Conservation (phyloP, 495 filamentous ascomycete genomes). For the Neurospora intermedia region DNA sequence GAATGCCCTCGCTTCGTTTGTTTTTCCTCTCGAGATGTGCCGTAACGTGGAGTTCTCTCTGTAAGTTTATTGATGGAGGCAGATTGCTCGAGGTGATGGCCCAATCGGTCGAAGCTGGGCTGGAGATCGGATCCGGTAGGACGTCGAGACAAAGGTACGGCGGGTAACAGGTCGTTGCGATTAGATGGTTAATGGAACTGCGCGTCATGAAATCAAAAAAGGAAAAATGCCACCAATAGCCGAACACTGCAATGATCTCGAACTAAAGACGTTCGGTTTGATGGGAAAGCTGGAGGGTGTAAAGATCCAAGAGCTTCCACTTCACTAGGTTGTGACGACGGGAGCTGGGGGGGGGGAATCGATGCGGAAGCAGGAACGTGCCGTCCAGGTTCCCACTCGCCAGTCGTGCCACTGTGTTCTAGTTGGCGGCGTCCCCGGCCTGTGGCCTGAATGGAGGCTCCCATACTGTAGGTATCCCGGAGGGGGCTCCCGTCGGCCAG, state of each 20-base stretch:
- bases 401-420: slow-evolving; percentile 4
- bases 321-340: not conserved
- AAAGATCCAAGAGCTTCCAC: not conserved
- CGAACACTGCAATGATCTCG: not conserved
- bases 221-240: not conserved
- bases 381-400: not conserved
- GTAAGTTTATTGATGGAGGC: not conserved
- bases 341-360: not conserved
- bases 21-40: not conserved
- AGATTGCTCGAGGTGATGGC: not conserved
- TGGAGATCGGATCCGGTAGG: not conserved
- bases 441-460: no score
- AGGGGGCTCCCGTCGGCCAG: not conserved
- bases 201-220: not conserved
- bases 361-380: not conserved
- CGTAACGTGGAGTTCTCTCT: not conserved
- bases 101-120: not conserved
- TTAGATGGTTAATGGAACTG: not conserved
- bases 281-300: not conserved
- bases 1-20: not conserved
- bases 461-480: not conserved
- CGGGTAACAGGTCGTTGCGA: not conserved
- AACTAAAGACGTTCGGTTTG: not conserved
- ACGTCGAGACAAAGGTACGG: not conserved
- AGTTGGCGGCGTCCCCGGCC: not conserved